These are phyloP conservation scores for Endocalyx cinctus DNA, from an alignment of 2,329 filamentous ascomycete genomes.

Conservation along the genomic window DNA sequence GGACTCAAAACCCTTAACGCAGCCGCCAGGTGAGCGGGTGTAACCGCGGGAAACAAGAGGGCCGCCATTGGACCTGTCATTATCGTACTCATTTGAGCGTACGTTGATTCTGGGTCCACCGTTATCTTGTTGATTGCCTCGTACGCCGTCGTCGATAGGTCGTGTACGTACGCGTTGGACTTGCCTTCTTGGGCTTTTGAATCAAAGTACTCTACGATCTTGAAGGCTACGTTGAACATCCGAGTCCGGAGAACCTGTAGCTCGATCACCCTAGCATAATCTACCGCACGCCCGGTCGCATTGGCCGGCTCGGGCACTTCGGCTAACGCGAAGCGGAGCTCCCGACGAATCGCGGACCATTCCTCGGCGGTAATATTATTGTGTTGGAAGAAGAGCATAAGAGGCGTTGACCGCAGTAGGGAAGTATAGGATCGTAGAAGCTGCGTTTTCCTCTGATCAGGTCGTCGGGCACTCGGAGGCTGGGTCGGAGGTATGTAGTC, in stretches of 20 bases:
- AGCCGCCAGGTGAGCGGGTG: constrained; percentile 76
- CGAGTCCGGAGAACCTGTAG: constrained; percentile 83
- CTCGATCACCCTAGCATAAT: constrained; percentile 60
- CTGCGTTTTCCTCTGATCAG: constrained; percentile 87
- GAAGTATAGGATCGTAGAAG: constrained; percentile 82
- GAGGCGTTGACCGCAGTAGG: constrained; percentile 75
- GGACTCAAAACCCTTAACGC: constrained; percentile 76
- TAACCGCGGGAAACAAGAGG: constrained; percentile 75
- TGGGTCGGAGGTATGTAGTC: constrained; percentile 63
- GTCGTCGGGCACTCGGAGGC: constrained; percentile 80
- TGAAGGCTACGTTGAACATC: constrained; percentile 81
- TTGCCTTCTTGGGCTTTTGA: constrained; percentile 36
- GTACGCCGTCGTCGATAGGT: constrained; percentile 51
- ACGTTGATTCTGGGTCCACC: constrained; percentile 34
- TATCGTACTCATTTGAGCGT: constrained; percentile 64
- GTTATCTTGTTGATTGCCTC: constrained; percentile 36
- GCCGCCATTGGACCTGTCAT: constrained; percentile 77
- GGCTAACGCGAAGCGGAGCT: constrained; percentile 50
- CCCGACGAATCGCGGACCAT: constrained; percentile 68
- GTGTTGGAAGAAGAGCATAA: constrained; percentile 78
- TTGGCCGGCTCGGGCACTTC: constrained; percentile 33
- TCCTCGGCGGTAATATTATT: constrained; percentile 68
- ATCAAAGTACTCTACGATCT: constrained; percentile 79
- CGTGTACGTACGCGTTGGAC: constrained; percentile 42
- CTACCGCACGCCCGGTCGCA: constrained; percentile 36